A percentile compares a stretch with the other conserved stretches of the same genome.
These are phyloP conservation scores for Schizonepeta tenuifolia DNA, from an alignment of 257 asterid genomes.

Conservation along the genomic window DNA sequence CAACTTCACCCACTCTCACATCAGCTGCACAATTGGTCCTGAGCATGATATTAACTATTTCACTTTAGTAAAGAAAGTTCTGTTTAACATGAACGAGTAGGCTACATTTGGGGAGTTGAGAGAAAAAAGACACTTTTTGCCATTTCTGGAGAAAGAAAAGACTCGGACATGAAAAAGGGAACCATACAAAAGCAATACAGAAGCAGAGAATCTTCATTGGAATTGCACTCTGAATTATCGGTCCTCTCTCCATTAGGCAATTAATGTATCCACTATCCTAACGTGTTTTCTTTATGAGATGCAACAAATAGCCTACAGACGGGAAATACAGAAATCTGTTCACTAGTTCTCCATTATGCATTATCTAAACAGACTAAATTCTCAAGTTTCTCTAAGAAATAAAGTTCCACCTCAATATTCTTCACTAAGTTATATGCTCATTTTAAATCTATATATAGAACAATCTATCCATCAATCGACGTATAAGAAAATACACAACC, in stretches of 20 bases:
- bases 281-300: neutral
- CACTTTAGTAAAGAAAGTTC: neutral
- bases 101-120: neutral
- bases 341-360: neutral
- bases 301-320: neutral
- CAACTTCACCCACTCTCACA: slow-evolving; percentile 19
- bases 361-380: slow-evolving; percentile 5
- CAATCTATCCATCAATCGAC: neutral
- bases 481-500: slow-evolving; percentile 2
- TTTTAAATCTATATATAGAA: neutral
- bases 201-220: neutral
- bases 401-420: neutral
- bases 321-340: neutral
- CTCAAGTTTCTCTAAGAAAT: slow-evolving; percentile 3
- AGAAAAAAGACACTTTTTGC: neutral
- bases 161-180: too few relatives aligned
- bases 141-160: too few relatives aligned
- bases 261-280: neutral
- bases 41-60: neutral
- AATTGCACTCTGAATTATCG: neutral
- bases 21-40: slow-evolving; percentile 10
- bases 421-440: neutral
- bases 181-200: neutral
- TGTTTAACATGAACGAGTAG: slow-evolving; percentile 2
- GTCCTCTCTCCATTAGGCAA: neutral